Evolutionary conservation across 1,284 basidiomycete species (phyloP).

Genomic region (Trichosporon asahii): DNA sequence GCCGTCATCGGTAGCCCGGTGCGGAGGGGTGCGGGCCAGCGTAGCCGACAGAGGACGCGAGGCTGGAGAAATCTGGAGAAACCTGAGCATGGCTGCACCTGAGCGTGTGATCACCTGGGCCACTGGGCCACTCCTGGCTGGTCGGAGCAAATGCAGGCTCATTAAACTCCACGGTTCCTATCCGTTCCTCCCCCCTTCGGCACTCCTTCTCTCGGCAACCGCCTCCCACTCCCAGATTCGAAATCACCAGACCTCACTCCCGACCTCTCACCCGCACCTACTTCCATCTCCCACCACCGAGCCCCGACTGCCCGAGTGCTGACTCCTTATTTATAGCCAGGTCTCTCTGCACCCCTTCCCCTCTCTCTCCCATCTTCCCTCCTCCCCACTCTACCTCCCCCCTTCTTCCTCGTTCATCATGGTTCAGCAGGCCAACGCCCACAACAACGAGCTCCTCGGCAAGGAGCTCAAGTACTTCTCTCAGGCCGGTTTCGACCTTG

Average conservation of each 20-base stretch:
- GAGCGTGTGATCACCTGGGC: slow-evolving; percentile 6
- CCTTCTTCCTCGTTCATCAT: slow-evolving; percentile 25
- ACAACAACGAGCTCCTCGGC: slow-evolving; percentile 62
- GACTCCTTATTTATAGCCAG: slow-evolving; percentile 10
- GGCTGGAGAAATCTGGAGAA: slow-evolving; percentile 5
- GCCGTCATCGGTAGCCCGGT: background rate
- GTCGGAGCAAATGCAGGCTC: slow-evolving; percentile 2
- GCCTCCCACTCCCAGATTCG: slow-evolving; percentile 3
- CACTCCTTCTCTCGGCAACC: slow-evolving; percentile 7
- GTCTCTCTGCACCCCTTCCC: background rate
- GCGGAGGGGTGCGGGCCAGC: background rate
- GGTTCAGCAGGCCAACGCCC: slow-evolving; percentile 41
- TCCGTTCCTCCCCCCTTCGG: slow-evolving; percentile 8
- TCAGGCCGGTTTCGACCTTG: slow-evolving; percentile 96
- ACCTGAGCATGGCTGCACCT: background rate
- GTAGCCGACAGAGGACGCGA: background rate
- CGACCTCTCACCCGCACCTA: background rate
- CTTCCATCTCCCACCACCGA: background rate
- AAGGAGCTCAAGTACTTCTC: slow-evolving; percentile 96
- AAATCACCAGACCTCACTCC: slow-evolving; percentile 1
- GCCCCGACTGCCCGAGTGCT: background rate
- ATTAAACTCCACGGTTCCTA: slow-evolving; percentile 10
- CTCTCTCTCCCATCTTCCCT: slow-evolving; percentile 14
- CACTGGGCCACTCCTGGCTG: background rate
- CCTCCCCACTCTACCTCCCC: background rate